Conservation (phyloP, 768 basidiomycete species). For the Boletus rubescentipes region DNA sequence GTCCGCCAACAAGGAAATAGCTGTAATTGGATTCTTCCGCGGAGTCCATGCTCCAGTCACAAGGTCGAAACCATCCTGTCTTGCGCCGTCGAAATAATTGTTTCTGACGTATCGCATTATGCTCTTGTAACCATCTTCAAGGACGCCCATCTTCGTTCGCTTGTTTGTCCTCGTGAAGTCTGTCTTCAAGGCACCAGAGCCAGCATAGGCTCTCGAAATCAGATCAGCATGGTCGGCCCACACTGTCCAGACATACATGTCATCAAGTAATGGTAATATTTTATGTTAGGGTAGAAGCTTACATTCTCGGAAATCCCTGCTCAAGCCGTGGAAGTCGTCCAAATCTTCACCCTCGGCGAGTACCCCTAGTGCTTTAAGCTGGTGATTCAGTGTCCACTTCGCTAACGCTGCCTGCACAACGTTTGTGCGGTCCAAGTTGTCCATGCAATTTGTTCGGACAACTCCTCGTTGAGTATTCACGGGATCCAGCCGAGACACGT, state of each 20-base stretch:
- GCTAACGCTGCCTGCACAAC: constrained; percentile 92
- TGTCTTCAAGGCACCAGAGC: constrained; percentile 93
- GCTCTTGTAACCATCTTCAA: constrained; percentile 88
- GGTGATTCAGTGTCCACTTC: constrained; percentile 77
- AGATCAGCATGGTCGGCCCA: constrained; percentile 97
- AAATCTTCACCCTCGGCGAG: constrained; percentile 68
- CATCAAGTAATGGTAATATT: neutral
- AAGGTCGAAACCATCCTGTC: constrained; percentile 93
- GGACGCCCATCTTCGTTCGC: constrained; percentile 72
- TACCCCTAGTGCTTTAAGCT: constrained; percentile 73
- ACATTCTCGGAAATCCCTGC: constrained; percentile 88
- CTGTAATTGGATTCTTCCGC: constrained; percentile 66
- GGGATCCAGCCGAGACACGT: constrained; percentile 45
- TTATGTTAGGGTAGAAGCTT: constrained; percentile 28
- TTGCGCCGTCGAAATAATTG: constrained; percentile 93
- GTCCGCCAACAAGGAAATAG: constrained; percentile 74
- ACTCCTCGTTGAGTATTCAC: constrained; percentile 68
- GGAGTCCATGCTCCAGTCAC: constrained; percentile 91
- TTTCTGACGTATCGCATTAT: constrained; percentile 88
- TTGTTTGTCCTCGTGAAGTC: constrained; percentile 95
- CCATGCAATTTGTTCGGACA: constrained; percentile 97
- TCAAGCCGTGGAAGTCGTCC: constrained; percentile 79
- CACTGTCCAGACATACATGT: constrained; percentile 48
- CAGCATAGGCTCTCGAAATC: constrained; percentile 88
- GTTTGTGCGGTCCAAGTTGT: constrained; percentile 93